Base-by-base conservation (phyloP, 2,329 filamentous ascomycete species). In the Claviceps sp. region DNA sequence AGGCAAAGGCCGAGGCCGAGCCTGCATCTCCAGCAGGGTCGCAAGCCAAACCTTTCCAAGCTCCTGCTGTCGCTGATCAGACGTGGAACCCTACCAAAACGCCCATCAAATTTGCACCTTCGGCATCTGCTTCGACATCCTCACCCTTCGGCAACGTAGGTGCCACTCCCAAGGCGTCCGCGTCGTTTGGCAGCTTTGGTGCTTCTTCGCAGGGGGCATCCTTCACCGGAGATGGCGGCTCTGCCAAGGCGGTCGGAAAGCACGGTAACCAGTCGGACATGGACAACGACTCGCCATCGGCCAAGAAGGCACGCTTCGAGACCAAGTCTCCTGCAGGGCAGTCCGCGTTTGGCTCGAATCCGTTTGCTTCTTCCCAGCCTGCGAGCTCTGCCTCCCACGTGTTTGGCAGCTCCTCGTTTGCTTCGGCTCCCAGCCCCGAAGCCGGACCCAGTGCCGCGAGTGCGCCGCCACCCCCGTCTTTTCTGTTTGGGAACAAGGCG, bases 91-190 rank as follows among this genome's bases (percentile, higher is more conserved):
- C 67, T 4, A 75, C 69, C 63, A 72, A 70, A 18, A 71, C 70
- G 5, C 77, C 77, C 2, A 77, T 82, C 62, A 79, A 79, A 60
- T 79, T 79, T 59, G 70, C 70, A 13, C 63, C 70, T 44, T 55
- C 62, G 48, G 59, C 63, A 24, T 50, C 64, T 18, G 52, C 63
- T 11, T 60, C 65, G 34, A 51, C 65, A 40, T 55, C 57, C 37
- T 63, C 58, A 56, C 61, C 65, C 13, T 70, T 71, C 54, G 62
- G 66, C 50, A 60, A 57, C 30, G 16, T 58, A 51, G 58, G 56
- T 24, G 59, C 64, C 30, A 59, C 59, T 38, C 60, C 66, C 8
- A 70, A 72, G 59, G 61, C 65, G 26, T 57, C 62, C 7, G 53
- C 64, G 2, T 45, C 64, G 4, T 64, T 67, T 34, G 69, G 61